Conservation (phyloP, 192 early-diverging fungal genomes). For the Pecoramyces ruminantium region DNA sequence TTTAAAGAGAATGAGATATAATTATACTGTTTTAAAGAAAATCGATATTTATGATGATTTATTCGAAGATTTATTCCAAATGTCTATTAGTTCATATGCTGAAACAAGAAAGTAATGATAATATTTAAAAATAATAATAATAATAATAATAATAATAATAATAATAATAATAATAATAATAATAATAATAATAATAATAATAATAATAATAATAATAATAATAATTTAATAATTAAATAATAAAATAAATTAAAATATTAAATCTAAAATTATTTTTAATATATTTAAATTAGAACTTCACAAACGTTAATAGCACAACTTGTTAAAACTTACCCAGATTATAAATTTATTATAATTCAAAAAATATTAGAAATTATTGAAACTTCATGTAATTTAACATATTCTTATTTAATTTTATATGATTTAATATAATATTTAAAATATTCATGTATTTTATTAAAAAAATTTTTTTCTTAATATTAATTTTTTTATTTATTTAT, state of each 20-base stretch:
- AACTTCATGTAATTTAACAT: background rate
- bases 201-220: conserved; percentile 19
- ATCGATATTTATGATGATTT: conserved; percentile 24
- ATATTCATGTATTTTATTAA: no score
- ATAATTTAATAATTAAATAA: conserved; percentile 13
- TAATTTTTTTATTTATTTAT: no score
- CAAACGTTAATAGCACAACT: background rate
- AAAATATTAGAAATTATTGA: background rate
- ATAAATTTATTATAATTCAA: background rate
- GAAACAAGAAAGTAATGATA: conserved; percentile 33
- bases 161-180: conserved; percentile 25
- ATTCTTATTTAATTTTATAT: no score
- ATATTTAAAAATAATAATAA: background rate
- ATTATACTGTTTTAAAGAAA: conserved; percentile 21
- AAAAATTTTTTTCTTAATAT: no score
- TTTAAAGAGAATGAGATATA: conserved; percentile 31
- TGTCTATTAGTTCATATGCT: conserved; percentile 32
- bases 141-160: no score
- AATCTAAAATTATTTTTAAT: no score
- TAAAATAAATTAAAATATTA: conserved; percentile 10
- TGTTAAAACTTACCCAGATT: background rate
- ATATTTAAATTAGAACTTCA: background rate
- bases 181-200: no score
- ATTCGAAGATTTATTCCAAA: conserved; percentile 27
- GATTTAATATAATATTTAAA: no score